Conservation (phyloP, 768 basidiomycete genomes). For the Boletus coccyginus region DNA sequence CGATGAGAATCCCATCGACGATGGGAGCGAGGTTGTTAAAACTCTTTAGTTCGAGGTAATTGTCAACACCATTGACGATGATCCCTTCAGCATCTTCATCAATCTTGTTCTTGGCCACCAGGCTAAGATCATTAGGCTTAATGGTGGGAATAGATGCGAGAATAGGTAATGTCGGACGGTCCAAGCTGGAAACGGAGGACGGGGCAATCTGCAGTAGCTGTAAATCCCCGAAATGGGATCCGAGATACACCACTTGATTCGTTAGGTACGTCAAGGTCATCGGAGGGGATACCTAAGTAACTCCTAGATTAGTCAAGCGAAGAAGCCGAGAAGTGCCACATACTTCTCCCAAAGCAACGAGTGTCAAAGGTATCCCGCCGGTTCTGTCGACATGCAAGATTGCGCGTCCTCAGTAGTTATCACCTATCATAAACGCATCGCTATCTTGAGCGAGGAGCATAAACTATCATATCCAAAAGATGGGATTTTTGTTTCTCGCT, state of each 20-base stretch:
- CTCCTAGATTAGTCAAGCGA: constrained; percentile 6
- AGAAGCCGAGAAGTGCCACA: constrained; percentile 3
- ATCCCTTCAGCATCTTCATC: constrained; percentile 36
- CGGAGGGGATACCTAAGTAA: constrained; percentile 56
- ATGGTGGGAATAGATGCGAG: constrained; percentile 46
- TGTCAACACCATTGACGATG: constrained; percentile 52
- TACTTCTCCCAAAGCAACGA: constrained; percentile 74
- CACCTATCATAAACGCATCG: constrained; percentile 59
- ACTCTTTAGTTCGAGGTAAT: constrained; percentile 53
- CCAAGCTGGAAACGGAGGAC: constrained; percentile 39
- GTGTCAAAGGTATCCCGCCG: constrained; percentile 38
- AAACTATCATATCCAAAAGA: constrained; percentile 37
- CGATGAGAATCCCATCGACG: constrained; percentile 72
- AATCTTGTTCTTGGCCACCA: constrained; percentile 38
- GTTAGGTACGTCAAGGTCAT: constrained; percentile 72
- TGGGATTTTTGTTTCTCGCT: too few species aligned
- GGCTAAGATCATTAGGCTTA: constrained; percentile 33
- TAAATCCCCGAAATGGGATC: constrained; percentile 80
- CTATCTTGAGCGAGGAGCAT: constrained; percentile 48
- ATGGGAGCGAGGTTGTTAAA: constrained; percentile 84
- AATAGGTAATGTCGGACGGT: constrained; percentile 49
- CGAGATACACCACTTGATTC: constrained; percentile 68
- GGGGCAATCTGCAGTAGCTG: constrained; percentile 54
- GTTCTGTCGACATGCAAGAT: constrained; percentile 54
- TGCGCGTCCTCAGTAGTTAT: constrained; percentile 67